Base-by-base conservation (phyloP, 106 monocot genomes). In the Dendrobium huoshanense region DNA sequence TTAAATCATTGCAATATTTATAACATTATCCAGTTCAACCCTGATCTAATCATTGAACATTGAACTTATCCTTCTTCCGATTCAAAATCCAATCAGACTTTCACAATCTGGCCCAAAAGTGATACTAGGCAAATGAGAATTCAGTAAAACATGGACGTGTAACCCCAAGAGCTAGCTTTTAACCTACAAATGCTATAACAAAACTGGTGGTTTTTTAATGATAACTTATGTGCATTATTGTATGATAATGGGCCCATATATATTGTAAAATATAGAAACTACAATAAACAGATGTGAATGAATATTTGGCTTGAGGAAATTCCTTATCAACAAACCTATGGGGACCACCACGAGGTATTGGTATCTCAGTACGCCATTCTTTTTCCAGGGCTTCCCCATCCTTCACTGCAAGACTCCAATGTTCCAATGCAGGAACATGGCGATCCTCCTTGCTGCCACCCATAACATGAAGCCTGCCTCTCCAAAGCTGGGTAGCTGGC, bases 381-480 rank as follows among this genome's bases (percentile, higher is more conserved):
- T 87, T 89, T 76, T 96, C 96, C 80, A 94, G 84, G 22, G 94
- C 87, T 86, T 91, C 94, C 18, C 96, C 96, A 90, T 96, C 91
- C 79, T 92, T 94, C 79, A 96, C 96, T 31, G 87, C 88, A 78
- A 96, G 84, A 82, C 96, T 96, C 96, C 96, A 96, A 80, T 96
- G 96, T 24, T 96, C 96, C 44, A 88, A 55, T 70, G 84, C 96
- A 88, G 91, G 88, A 65, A 88, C 96, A 85, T 93, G 86, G 22
- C 96, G 85, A 42, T 96, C 93, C 78, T 94, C 91, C 87, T 94
- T 94, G 81, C 96, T 88, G 41, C 96, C 93, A 86, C 96, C 96
- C 96, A 96, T 96, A 70, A 96, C 96, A 86, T 96, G 96, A 44
- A 96, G 88, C 83, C 96, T 88, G 80, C 93, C 96, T 85, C 90